Conservation (phyloP, 192 early-diverging fungal genomes). For the Coemansia umbellata region DNA sequence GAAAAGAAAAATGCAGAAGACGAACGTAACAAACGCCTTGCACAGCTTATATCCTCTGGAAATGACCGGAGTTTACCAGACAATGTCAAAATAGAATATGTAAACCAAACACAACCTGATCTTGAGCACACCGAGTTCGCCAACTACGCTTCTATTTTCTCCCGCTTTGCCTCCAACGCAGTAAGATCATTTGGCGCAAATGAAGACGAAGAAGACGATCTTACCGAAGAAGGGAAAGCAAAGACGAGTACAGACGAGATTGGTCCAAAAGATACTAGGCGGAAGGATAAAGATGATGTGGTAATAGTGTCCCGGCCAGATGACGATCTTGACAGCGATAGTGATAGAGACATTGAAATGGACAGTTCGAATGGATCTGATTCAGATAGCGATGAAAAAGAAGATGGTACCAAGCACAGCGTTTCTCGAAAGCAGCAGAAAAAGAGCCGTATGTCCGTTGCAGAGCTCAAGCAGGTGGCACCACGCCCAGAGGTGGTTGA, state of each 20-base stretch:
- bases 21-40: conserved; percentile 16
- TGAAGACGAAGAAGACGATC: conserved; percentile 9
- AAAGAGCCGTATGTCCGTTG: conserved; percentile 65
- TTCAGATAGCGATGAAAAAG: conserved; percentile 24
- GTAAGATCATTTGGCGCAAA: conserved; percentile 32
- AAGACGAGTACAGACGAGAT: neutral
- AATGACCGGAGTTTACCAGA: conserved; percentile 10
- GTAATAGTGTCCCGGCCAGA: neutral
- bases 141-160: conserved; percentile 26
- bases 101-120: conserved; percentile 12
- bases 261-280: neutral
- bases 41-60: conserved; percentile 7
- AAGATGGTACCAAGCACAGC: conserved; percentile 8
- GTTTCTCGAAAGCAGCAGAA: conserved; percentile 53
- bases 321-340: conserved; percentile 1
- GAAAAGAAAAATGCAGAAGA: conserved; percentile 36
- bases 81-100: conserved; percentile 36
- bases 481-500: conserved; percentile 94
- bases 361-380: conserved; percentile 15
- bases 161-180: conserved; percentile 36
- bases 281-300: too few species aligned
- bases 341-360: conserved; percentile 19
- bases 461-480: conserved; percentile 89
- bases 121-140: conserved; percentile 23
- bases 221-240: neutral